Percentiles rank a stretch among this genome's conserved stretches.
These are phyloP conservation scores for Aspergillus nanangensis DNA, from an alignment of 495 filamentous ascomycete genomes.

Conservation along the genomic window DNA sequence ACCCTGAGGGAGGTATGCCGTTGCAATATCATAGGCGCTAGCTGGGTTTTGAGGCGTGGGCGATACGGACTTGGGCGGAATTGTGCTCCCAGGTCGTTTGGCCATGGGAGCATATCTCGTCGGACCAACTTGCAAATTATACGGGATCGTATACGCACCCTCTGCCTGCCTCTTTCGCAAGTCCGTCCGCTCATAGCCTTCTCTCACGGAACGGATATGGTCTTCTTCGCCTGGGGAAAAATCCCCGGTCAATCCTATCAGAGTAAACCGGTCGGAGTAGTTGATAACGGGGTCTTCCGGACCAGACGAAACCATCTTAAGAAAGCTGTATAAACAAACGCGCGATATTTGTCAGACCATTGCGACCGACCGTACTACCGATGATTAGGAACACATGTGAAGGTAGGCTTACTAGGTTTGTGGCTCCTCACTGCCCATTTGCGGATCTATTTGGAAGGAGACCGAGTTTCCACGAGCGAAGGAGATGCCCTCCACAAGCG, in stretches of 20 bases:
- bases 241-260: slow-evolving; percentile 62
- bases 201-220: slow-evolving; percentile 35
- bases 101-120: slow-evolving; percentile 74
- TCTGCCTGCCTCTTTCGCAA: slow-evolving; percentile 28
- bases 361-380: no score
- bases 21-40: slow-evolving; percentile 55
- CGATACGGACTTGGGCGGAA: slow-evolving; percentile 49
- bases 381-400: slow-evolving; percentile 1
- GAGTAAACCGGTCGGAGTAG: slow-evolving; percentile 61
- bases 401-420: slow-evolving; percentile 58
- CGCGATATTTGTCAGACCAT: no score
- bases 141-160: slow-evolving; percentile 49
- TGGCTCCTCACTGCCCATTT: slow-evolving; percentile 41
- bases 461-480: slow-evolving; percentile 50
- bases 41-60: slow-evolving; percentile 57
- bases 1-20: slow-evolving; percentile 49
- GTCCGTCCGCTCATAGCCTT: slow-evolving; percentile 16
- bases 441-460: slow-evolving; percentile 45
- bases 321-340: slow-evolving; percentile 57
- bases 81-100: slow-evolving; percentile 58
- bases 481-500: slow-evolving; percentile 29
- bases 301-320: slow-evolving; percentile 56
- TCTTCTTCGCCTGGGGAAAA: slow-evolving; percentile 44
- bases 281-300: slow-evolving; percentile 49
- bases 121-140: slow-evolving; percentile 56